Evolutionary conservation across 805 yeast species (phyloP).

Genomic region (Tetrapisispora fleetii): DNA sequence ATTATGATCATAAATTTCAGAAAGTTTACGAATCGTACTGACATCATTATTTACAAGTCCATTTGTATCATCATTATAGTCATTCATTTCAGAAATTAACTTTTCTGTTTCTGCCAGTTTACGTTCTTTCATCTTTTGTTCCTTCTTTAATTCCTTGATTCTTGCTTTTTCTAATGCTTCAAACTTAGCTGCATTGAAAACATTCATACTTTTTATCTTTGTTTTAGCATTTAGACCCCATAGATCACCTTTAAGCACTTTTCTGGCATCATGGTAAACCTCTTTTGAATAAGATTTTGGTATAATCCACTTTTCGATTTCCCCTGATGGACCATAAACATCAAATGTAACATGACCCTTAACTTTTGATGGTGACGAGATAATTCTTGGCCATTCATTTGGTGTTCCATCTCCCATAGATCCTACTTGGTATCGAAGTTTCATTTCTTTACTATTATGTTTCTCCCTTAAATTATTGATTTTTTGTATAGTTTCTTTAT

Average conservation of each 20-base stretch:
- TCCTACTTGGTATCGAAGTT: constrained; percentile 15
- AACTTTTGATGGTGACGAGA: constrained; percentile 61
- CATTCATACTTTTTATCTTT: constrained; percentile 27
- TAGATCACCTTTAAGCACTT: constrained; percentile 71
- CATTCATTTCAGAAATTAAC: background rate
- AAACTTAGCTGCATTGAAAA: constrained; percentile 18
- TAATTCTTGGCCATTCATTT: constrained; percentile 60
- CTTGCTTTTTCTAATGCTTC: constrained; percentile 19
- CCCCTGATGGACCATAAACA: constrained; percentile 71
- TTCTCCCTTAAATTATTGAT: constrained; percentile 36
- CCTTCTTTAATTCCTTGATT: constrained; percentile 13
- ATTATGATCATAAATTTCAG: constrained; percentile 1
- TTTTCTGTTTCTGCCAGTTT: background rate
- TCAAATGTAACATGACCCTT: constrained; percentile 76
- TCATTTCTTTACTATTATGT: constrained; percentile 3
- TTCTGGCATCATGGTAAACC: constrained; percentile 83
- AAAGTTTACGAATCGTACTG: background rate
- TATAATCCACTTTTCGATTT: constrained; percentile 77
- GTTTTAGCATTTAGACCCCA: constrained; percentile 72
- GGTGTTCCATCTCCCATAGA: constrained; percentile 18
- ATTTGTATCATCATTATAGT: background rate
- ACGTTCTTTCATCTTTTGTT: background rate
- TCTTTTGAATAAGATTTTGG: constrained; percentile 68
- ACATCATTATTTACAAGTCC: background rate
- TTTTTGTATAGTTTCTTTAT: constrained; percentile 30